phyloP scores from a whole-genome alignment of 2,329 filamentous ascomycete species.

The Hymenoscyphus fraxineus region DNA sequence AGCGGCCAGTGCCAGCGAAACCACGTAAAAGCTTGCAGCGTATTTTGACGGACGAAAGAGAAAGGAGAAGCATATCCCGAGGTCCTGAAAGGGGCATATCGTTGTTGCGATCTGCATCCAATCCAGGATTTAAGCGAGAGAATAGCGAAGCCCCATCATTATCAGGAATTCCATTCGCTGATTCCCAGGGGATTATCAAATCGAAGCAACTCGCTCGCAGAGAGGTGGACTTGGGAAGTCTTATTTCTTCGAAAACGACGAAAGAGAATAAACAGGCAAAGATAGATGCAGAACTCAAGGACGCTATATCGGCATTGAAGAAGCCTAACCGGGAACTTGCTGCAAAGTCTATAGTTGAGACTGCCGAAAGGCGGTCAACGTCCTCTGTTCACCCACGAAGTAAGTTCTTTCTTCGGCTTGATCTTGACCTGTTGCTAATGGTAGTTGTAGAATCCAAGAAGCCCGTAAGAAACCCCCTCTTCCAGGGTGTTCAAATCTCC shows the following conservation, averaged over 20 bases:
- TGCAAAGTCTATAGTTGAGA: conserved; percentile 63
- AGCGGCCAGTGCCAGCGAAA: conserved; percentile 43
- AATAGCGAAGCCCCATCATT: conserved; percentile 55
- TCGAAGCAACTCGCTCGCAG: conserved; percentile 46
- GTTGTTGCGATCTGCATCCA: conserved; percentile 64
- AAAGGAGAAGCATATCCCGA: conserved; percentile 49
- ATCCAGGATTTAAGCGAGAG: conserved; percentile 65
- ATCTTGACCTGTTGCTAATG: conserved; percentile 31
- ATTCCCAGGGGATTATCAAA: conserved; percentile 36
- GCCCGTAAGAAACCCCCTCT: conserved; percentile 38
- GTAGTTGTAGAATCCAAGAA: conserved; percentile 48
- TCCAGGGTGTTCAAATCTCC: conserved; percentile 34
- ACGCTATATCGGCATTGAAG: conserved; percentile 70
- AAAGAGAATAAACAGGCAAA: conserved; percentile 63
- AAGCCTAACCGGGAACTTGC: conserved; percentile 72
- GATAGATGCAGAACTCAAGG: conserved; percentile 66
- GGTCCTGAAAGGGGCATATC: conserved; percentile 57
- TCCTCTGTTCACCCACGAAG: conserved; percentile 47
- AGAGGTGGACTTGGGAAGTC: conserved; percentile 52
- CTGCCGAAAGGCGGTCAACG: conserved; percentile 57
- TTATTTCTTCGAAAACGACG: conserved; percentile 48
- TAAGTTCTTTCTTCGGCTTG: conserved; percentile 36
- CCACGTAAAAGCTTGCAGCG: conserved; percentile 54
- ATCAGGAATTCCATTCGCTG: conserved; percentile 46
- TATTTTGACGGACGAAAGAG: conserved; percentile 58